Evolutionary conservation across 2,329 filamentous ascomycete species (phyloP).

Genomic region (Apiospora aurea): DNA sequence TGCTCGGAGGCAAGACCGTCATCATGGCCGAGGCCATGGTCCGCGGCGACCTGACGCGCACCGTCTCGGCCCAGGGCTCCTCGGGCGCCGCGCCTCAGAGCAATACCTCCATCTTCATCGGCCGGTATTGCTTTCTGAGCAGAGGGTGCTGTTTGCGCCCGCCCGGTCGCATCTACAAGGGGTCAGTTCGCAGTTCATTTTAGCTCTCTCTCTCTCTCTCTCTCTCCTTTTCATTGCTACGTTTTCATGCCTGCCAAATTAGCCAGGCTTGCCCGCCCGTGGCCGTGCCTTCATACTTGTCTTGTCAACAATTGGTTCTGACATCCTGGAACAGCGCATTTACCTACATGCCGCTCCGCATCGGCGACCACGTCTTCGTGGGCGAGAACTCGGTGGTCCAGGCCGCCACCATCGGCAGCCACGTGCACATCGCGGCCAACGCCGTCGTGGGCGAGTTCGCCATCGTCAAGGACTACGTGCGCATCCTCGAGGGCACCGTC

Average conservation of each 20-base stretch:
- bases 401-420: constrained; percentile 81
- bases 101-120: constrained; percentile 81
- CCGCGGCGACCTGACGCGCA: constrained; percentile 82
- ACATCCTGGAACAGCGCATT: constrained; percentile 54
- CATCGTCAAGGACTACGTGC: constrained; percentile 92
- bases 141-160: constrained; percentile 81
- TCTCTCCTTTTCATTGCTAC: not conserved
- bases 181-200: constrained; percentile 47
- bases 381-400: constrained; percentile 79
- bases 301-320: constrained; percentile 35
- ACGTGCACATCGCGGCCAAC: constrained; percentile 83
- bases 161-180: constrained; percentile 82
- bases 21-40: constrained; percentile 96
- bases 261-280: not conserved
- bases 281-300: not conserved
- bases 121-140: constrained; percentile 89
- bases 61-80: constrained; percentile 49
- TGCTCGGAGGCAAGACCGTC: constrained; percentile 93
- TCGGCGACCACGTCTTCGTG: constrained; percentile 94
- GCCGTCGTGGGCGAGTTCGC: constrained; percentile 85
- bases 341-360: constrained; percentile 87
- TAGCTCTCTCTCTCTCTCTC: not conserved
- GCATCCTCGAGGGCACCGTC: constrained; percentile 83
- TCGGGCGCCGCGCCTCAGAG: constrained; percentile 51
- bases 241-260: too few relatives aligned